These are phyloP conservation scores for Crucibulum laeve DNA, from an alignment of 768 basidiomycete genomes.

Conservation along the genomic window DNA sequence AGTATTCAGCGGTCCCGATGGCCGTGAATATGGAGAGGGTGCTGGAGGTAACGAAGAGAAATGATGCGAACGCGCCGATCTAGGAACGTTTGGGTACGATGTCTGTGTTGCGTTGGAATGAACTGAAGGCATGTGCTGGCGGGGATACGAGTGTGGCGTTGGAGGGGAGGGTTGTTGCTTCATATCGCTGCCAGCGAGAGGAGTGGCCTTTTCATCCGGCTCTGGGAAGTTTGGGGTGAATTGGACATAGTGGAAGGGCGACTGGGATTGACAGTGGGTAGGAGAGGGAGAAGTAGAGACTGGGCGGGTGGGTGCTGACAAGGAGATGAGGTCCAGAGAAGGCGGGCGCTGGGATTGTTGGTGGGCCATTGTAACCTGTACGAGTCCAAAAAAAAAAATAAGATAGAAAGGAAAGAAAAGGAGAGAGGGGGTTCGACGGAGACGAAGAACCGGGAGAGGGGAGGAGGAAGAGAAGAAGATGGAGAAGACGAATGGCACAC, in stretches of 20 bases:
- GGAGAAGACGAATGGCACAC: constrained; percentile 5
- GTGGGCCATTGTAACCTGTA: constrained; percentile 24
- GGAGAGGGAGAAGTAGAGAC: constrained; percentile 19
- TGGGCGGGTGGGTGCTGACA: constrained; percentile 19
- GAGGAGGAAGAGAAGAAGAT: constrained; percentile 6
- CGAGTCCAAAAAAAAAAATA: constrained; percentile 24
- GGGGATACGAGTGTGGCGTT: neutral
- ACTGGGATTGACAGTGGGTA: constrained; percentile 22
- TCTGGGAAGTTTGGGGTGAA: constrained; percentile 10
- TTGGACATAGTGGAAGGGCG: constrained; percentile 29
- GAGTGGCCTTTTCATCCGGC: constrained; percentile 22
- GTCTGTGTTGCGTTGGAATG: constrained; percentile 15
- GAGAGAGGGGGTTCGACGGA: constrained; percentile 8
- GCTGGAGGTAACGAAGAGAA: constrained; percentile 7
- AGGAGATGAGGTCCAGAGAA: constrained; percentile 22
- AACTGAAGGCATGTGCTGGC: neutral
- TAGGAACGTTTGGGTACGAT: constrained; percentile 8
- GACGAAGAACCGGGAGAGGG: constrained; percentile 14
- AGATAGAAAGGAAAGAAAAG: constrained; percentile 16
- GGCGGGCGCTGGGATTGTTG: constrained; percentile 15
- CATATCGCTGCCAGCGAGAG: constrained; percentile 16
- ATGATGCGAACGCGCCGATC: constrained; percentile 4
- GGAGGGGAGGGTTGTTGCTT: constrained; percentile 5
- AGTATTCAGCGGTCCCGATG: neutral
- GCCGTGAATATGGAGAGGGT: constrained; percentile 1